phyloP scores from a whole-genome alignment of 345 rosid species.

The Pugionium dolabratum region DNA sequence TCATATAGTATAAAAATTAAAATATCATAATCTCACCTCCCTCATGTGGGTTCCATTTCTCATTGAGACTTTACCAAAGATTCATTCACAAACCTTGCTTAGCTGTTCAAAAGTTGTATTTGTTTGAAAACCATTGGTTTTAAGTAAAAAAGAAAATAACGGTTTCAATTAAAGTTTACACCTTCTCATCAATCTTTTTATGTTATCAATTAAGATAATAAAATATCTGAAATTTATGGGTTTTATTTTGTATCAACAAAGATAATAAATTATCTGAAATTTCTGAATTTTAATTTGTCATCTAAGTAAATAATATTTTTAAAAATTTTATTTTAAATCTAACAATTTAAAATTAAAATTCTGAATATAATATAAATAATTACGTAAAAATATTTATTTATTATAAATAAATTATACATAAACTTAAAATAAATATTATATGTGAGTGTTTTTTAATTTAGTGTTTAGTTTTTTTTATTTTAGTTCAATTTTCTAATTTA shows the following conservation, averaged over 20 bases:
- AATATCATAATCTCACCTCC: conserved; percentile 30
- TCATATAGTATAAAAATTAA: conserved; percentile 1
- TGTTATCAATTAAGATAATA: conserved; percentile 21
- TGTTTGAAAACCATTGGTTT: conserved; percentile 18
- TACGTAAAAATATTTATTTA: too few species aligned
- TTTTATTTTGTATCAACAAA: not conserved
- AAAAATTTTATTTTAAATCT: conserved; percentile 1
- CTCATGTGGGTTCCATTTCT: conserved; percentile 41
- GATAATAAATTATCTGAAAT: not conserved
- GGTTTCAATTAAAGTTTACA: conserved; percentile 31
- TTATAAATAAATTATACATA: too few species aligned
- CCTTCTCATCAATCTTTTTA: not conserved
- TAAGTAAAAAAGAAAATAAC: not conserved
- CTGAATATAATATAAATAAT: too few species aligned
- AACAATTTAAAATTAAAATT: too few species aligned
- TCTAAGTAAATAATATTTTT: not conserved
- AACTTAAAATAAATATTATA: too few species aligned
- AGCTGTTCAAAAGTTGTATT: conserved; percentile 39
- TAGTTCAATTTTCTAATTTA: not conserved
- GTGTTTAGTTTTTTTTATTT: too few species aligned
- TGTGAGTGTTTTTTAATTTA: too few species aligned
- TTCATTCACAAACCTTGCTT: conserved; percentile 40
- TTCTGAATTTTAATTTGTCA: too few species aligned
- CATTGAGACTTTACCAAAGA: conserved; percentile 35
- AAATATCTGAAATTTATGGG: not conserved